phyloP scores from a whole-genome alignment of 2,329 filamentous ascomycete species.

The Aspergillus aculeatinus region DNA sequence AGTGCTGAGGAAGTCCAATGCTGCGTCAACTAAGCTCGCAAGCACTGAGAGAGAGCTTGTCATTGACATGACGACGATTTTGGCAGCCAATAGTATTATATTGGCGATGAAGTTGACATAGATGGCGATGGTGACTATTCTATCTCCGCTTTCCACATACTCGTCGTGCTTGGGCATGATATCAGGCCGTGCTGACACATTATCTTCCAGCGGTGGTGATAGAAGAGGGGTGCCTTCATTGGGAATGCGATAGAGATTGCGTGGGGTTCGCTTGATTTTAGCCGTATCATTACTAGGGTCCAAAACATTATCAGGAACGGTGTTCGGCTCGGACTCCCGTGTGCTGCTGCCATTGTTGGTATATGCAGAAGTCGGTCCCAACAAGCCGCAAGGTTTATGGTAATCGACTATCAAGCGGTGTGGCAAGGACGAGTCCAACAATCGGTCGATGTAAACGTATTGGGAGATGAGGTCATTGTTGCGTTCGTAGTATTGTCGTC shows the following conservation, averaged over 20 bases:
- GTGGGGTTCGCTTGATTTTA: constrained; percentile 71
- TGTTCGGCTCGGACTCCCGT: constrained; percentile 50
- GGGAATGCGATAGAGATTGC: constrained; percentile 74
- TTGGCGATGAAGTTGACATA: constrained; percentile 83
- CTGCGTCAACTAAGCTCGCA: constrained; percentile 65
- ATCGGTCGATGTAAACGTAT: constrained; percentile 87
- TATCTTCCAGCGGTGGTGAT: constrained; percentile 54
- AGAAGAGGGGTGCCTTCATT: constrained; percentile 33
- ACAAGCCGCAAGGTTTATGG: constrained; percentile 31
- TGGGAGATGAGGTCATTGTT: constrained; percentile 87
- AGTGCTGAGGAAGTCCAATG: constrained; percentile 65
- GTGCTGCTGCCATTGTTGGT: not conserved
- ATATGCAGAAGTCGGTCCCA: not conserved
- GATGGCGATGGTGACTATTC: constrained; percentile 81
- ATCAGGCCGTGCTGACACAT: constrained; percentile 53
- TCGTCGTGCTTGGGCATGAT: constrained; percentile 45
- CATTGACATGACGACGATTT: constrained; percentile 72
- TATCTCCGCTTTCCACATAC: constrained; percentile 66
- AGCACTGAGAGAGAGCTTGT: constrained; percentile 68
- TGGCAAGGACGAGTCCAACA: constrained; percentile 88
- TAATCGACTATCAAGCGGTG: constrained; percentile 92
- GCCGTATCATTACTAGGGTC: constrained; percentile 38
- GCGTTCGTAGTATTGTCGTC: constrained; percentile 81
- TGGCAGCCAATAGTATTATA: constrained; percentile 69
- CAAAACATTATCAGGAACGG: not conserved